phyloP scores from a whole-genome alignment of 1,284 basidiomycete genomes.

The Malassezia equina region DNA sequence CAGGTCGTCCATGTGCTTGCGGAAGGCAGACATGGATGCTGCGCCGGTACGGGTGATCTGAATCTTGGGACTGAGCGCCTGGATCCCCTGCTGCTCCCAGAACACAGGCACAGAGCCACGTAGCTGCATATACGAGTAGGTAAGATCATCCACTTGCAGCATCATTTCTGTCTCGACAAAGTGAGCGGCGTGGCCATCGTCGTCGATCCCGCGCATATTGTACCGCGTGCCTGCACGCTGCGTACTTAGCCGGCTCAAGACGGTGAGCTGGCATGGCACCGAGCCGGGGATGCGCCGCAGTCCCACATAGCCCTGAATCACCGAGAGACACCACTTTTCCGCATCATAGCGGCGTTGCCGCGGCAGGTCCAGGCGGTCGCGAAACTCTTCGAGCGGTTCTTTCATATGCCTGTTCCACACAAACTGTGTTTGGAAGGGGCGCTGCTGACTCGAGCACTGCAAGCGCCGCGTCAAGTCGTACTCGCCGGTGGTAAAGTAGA shows the following conservation, averaged over 20 bases:
- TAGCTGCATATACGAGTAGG: constrained; percentile 81
- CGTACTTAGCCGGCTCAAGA: constrained; percentile 74
- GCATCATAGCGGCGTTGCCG: constrained; percentile 55
- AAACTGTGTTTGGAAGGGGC: constrained; percentile 48
- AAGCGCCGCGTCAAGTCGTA: constrained; percentile 62
- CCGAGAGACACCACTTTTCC: constrained; percentile 50
- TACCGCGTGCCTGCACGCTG: constrained; percentile 93
- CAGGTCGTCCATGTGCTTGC: constrained; percentile 78
- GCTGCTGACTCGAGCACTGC: constrained; percentile 21
- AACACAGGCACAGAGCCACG: constrained; percentile 75
- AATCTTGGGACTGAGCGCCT: constrained; percentile 35
- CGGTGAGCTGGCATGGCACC: constrained; percentile 57
- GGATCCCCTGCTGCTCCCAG: constrained; percentile 93
- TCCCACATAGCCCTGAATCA: constrained; percentile 82
- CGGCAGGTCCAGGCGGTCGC: constrained; percentile 60
- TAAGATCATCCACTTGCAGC: constrained; percentile 70
- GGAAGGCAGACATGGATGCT: constrained; percentile 89
- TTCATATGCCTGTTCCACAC: constrained; percentile 78
- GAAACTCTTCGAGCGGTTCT: constrained; percentile 66
- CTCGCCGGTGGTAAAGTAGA: constrained; percentile 74
- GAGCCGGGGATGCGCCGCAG: neutral
- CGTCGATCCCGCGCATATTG: constrained; percentile 92
- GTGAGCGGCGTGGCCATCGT: constrained; percentile 92
- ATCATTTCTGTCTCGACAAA: constrained; percentile 95
- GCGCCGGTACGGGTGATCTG: constrained; percentile 62